These are phyloP conservation scores for Aspergillus saccharolyticus DNA, from an alignment of 495 filamentous ascomycete genomes.

Conservation along the genomic window DNA sequence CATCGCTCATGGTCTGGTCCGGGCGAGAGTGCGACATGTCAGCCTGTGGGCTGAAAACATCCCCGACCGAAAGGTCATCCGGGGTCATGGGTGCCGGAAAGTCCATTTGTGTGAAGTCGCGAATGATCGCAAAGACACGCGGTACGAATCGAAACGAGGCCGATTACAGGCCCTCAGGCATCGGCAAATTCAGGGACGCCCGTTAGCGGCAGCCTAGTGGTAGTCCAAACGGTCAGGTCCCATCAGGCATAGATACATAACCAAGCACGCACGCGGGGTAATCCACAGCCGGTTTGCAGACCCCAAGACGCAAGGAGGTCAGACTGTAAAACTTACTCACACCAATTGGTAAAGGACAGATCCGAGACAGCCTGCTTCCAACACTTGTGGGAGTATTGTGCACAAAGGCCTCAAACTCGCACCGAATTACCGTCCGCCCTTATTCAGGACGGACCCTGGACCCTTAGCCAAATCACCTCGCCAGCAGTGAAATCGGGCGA, in stretches of 20 bases:
- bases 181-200: slow-evolving; percentile 17
- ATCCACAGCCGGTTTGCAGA: neutral
- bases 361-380: neutral
- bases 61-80: slow-evolving; percentile 42
- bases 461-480: slow-evolving; percentile 51
- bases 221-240: neutral
- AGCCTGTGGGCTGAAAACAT: slow-evolving; percentile 43
- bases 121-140: neutral
- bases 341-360: neutral
- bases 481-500: slow-evolving; percentile 22
- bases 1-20: slow-evolving; percentile 22
- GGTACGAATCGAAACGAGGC: slow-evolving; percentile 3
- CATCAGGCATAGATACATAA: slow-evolving; percentile 1
- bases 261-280: neutral
- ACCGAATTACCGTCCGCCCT: slow-evolving; percentile 53
- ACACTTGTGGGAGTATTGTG: neutral
- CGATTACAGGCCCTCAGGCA: slow-evolving; percentile 23
- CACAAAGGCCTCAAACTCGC: slow-evolving; percentile 6
- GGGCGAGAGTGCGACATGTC: slow-evolving; percentile 30
- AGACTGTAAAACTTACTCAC: neutral
- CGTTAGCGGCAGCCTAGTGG: neutral
- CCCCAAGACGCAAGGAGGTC: neutral
- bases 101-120: slow-evolving; percentile 18
- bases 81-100: slow-evolving; percentile 15
- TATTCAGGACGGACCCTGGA: slow-evolving; percentile 53